These are phyloP conservation scores for Sporothrix dimorphospora DNA, from an alignment of 2,329 filamentous ascomycete genomes.

Conservation along the genomic window DNA sequence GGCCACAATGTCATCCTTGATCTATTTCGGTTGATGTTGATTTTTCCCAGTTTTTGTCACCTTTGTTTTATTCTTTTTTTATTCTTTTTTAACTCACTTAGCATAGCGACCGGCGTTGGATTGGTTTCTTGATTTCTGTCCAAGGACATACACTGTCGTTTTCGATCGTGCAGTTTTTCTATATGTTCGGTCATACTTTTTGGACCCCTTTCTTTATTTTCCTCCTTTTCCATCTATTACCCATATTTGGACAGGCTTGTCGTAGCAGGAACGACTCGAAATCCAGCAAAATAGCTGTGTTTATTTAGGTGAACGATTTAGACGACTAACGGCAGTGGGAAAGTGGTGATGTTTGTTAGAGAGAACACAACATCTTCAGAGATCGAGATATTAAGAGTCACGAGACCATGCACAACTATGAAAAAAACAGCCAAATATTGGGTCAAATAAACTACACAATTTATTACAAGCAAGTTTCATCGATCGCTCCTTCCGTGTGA, in stretches of 20 bases:
- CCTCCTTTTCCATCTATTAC: not conserved
- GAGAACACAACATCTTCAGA: not conserved
- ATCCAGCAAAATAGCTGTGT: too few relatives aligned
- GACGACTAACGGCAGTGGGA: not conserved
- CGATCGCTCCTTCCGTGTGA: not conserved
- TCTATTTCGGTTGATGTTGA: not conserved
- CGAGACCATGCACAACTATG: not conserved
- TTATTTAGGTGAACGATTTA: too few relatives aligned
- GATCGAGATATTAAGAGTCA: not conserved
- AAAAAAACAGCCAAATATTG: not conserved
- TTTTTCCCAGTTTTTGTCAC: too few relatives aligned
- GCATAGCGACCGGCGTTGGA: conserved; percentile 14
- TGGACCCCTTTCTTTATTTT: not conserved
- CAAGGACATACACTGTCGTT: not conserved
- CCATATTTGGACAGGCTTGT: not conserved
- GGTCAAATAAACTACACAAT: not conserved
- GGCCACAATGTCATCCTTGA: not conserved
- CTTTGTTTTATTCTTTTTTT: not conserved
- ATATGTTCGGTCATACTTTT: not conserved
- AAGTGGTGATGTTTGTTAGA: not conserved
- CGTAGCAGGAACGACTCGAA: not conserved
- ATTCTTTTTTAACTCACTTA: not conserved
- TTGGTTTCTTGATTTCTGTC: not conserved
- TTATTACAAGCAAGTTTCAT: not conserved
- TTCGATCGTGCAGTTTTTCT: not conserved